phyloP scores from a whole-genome alignment of 2,329 filamentous ascomycete species.

The Colletotrichum eremochloae region DNA sequence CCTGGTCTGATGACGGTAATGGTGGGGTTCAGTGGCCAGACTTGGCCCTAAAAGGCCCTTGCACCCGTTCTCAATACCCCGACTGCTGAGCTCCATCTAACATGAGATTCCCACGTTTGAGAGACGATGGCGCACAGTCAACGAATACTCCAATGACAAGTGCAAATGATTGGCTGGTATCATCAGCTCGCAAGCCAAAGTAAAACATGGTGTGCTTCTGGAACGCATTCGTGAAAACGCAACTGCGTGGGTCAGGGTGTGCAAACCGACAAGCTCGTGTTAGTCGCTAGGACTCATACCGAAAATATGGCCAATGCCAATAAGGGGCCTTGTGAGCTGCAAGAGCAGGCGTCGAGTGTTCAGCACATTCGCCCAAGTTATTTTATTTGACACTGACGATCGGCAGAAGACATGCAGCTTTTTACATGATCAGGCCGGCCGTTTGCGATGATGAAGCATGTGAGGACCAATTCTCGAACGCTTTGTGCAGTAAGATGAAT shows the following conservation, averaged over 20 bases:
- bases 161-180: neutral
- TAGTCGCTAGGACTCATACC: constrained; percentile 5
- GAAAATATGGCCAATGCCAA: neutral
- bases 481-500: neutral
- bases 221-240: neutral
- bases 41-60: constrained; percentile 25
- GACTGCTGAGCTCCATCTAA: neutral
- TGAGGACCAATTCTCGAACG: neutral
- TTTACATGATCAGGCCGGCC: too few relatives aligned
- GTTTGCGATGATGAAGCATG: neutral
- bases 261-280: constrained; percentile 5
- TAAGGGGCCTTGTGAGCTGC: neutral
- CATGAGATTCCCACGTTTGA: constrained; percentile 3
- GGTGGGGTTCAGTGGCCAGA: constrained; percentile 35
- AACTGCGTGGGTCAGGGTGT: constrained; percentile 22
- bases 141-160: neutral
- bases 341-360: neutral
- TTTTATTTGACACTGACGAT: neutral
- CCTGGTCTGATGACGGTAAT: constrained; percentile 36
- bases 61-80: constrained; percentile 1
- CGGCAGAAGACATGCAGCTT: neutral
- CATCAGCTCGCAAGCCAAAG: neutral
- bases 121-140: neutral
- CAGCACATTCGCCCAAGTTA: neutral
- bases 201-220: neutral